phyloP scores from a whole-genome alignment of 208 protist species.

The Acanthamoeba royreba region DNA sequence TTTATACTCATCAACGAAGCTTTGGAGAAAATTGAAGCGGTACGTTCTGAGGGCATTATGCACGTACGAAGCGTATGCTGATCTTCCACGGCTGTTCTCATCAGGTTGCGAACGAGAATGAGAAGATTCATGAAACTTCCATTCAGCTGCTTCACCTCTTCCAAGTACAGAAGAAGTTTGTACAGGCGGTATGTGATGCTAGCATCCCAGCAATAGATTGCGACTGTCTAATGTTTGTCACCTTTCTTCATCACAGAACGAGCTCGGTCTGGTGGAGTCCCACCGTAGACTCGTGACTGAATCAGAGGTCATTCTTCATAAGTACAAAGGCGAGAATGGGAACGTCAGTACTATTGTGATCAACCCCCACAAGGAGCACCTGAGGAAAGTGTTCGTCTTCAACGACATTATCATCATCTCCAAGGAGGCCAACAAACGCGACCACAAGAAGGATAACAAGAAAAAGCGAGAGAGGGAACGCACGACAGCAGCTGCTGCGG shows the following conservation, averaged over 20 bases:
- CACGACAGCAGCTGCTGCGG: neutral
- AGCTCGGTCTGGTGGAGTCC: neutral
- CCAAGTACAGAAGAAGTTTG: slow-evolving; percentile 9
- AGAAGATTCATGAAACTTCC: neutral
- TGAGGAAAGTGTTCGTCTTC: neutral
- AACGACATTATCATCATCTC: slow-evolving; percentile 41
- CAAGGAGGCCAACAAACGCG: neutral
- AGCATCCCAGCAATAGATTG: too few relatives aligned
- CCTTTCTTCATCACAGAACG: neutral
- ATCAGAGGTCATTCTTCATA: neutral
- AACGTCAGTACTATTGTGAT: neutral
- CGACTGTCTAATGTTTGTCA: too few relatives aligned
- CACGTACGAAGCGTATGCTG: neutral
- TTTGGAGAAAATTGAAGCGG: neutral
- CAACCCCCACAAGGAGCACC: neutral
- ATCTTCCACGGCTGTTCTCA: neutral
- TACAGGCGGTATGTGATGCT: neutral
- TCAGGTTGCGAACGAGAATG: neutral
- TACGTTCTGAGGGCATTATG: neutral
- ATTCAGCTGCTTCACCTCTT: neutral
- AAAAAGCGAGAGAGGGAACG: neutral
- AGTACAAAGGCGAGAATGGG: neutral
- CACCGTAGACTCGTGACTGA: neutral
- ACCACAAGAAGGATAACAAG: neutral
- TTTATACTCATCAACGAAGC: neutral